These are phyloP conservation scores for Gastrolobium bilobum DNA, from an alignment of 306 rosid species.

Conservation along the genomic window DNA sequence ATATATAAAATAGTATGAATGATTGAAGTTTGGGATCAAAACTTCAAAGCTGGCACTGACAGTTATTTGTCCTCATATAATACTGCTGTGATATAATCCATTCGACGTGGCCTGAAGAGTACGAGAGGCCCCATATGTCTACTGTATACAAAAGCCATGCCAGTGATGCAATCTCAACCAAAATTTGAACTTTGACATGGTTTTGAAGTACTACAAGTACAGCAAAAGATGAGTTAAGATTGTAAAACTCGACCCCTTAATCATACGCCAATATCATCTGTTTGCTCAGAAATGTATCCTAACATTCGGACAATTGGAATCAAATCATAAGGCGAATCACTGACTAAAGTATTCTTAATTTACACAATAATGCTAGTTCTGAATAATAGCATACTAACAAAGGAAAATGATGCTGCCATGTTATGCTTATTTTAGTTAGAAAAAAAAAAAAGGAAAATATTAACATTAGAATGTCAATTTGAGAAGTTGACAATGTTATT, in stretches of 20 bases:
- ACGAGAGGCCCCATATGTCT: constrained; percentile 31
- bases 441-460: constrained; percentile 1
- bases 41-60: constrained; percentile 48
- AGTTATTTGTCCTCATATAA: constrained; percentile 48
- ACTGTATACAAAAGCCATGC: constrained; percentile 30
- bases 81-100: constrained; percentile 36
- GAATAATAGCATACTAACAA: constrained; percentile 52
- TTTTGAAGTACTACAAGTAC: constrained; percentile 69
- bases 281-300: constrained; percentile 60
- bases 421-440: constrained; percentile 33
- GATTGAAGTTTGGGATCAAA: constrained; percentile 53
- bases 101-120: constrained; percentile 46
- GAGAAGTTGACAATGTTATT: constrained; percentile 63
- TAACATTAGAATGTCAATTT: constrained; percentile 40
- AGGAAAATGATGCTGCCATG: constrained; percentile 45
- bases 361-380: constrained; percentile 48
- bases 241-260: constrained; percentile 50
- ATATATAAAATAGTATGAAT: constrained; percentile 49
- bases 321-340: constrained; percentile 59
- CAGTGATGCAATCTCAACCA: constrained; percentile 51
- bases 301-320: constrained; percentile 75
- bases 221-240: constrained; percentile 55
- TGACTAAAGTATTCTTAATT: constrained; percentile 47
- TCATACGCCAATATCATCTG: constrained; percentile 52
- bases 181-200: constrained; percentile 51